A percentile compares a stretch with the other conserved stretches of the same genome.
Evolutionary conservation across 805 yeast genomes (phyloP).

Genomic region (Zygoascus biomembranicola): DNA sequence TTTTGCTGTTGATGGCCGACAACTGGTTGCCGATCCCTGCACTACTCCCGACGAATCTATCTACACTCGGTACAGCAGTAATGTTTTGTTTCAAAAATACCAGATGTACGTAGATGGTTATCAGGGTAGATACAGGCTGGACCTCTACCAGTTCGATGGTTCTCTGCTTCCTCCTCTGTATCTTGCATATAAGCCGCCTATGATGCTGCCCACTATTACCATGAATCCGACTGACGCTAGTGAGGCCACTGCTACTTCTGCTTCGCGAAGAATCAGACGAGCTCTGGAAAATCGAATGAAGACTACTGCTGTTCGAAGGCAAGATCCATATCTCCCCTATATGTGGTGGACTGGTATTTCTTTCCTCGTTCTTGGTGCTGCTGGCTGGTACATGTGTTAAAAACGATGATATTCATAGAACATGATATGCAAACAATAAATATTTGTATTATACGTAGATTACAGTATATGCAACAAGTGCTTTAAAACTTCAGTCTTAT

Average conservation of each 20-base stretch:
- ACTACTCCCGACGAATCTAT: conserved; percentile 34
- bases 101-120: conserved; percentile 61
- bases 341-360: conserved; percentile 35
- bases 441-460: neutral
- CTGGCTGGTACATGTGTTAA: conserved; percentile 28
- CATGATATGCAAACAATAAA: neutral
- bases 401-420: neutral
- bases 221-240: conserved; percentile 67
- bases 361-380: conserved; percentile 30
- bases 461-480: neutral
- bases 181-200: conserved; percentile 86
- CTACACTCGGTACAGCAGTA: conserved; percentile 67
- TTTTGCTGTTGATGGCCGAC: conserved; percentile 84
- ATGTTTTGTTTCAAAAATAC: conserved; percentile 50
- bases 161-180: conserved; percentile 77
- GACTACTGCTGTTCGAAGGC: conserved; percentile 50
- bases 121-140: conserved; percentile 74
- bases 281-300: conserved; percentile 70
- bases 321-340: conserved; percentile 14
- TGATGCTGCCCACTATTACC: conserved; percentile 91
- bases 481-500: conserved; percentile 4
- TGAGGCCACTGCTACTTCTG: conserved; percentile 9
- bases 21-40: conserved; percentile 83
- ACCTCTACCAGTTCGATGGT: conserved; percentile 65
- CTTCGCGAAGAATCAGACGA: conserved; percentile 43